These are phyloP conservation scores for Cytospora mali DNA, from an alignment of 2,329 filamentous ascomycete genomes.

Conservation along the genomic window DNA sequence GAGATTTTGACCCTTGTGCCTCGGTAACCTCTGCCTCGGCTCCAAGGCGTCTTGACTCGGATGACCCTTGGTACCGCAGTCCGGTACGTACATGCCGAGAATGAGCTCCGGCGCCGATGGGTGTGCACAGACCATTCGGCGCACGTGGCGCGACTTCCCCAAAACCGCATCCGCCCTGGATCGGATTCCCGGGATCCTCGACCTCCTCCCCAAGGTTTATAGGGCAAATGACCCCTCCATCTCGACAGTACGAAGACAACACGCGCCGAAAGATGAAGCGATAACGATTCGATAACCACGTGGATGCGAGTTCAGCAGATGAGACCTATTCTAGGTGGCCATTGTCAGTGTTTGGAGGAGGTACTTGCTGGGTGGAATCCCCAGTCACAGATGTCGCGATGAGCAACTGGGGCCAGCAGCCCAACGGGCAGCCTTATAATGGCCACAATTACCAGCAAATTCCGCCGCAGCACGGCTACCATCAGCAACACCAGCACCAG, in stretches of 20 bases:
- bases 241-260: neutral
- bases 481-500: slow-evolving; percentile 29
- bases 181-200: slow-evolving; percentile 4
- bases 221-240: neutral
- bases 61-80: neutral
- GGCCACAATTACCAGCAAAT: slow-evolving; percentile 26
- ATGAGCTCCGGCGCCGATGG: slow-evolving; percentile 14
- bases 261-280: slow-evolving; percentile 3
- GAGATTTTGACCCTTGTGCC: slow-evolving; percentile 1
- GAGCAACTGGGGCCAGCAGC: slow-evolving; percentile 29
- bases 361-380: neutral
- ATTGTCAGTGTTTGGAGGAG: slow-evolving; percentile 12
- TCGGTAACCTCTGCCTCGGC: neutral
- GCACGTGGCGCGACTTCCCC: slow-evolving; percentile 19
- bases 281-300: slow-evolving; percentile 7
- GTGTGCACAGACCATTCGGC: slow-evolving; percentile 15
- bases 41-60: slow-evolving; percentile 4
- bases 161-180: slow-evolving; percentile 15
- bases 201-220: slow-evolving; percentile 10
- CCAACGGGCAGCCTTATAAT: slow-evolving; percentile 26
- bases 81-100: slow-evolving; percentile 3
- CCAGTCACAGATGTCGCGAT: slow-evolving; percentile 25
- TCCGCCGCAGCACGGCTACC: slow-evolving; percentile 27
- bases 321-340: neutral
- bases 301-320: neutral